phyloP scores from a whole-genome alignment of 495 filamentous ascomycete species.

The Talaromyces borbonicus region DNA sequence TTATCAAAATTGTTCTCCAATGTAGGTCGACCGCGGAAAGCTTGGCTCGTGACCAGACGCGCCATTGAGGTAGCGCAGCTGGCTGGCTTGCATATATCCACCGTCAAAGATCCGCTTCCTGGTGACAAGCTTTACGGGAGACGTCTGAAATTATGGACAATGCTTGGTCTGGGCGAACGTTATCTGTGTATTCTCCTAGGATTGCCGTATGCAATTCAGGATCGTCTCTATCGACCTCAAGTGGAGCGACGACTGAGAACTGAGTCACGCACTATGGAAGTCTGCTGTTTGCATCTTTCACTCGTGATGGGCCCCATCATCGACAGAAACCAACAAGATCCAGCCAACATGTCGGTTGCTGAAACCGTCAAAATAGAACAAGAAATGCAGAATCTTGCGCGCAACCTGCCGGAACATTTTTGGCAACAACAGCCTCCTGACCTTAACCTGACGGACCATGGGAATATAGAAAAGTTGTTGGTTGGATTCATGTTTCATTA shows the following conservation, averaged over 20 bases:
- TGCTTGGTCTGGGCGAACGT: constrained; percentile 33
- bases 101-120: constrained; percentile 11
- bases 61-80: constrained; percentile 40
- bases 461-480: constrained; percentile 26
- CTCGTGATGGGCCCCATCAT: constrained; percentile 39
- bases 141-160: constrained; percentile 34
- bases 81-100: constrained; percentile 31
- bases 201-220: constrained; percentile 36
- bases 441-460: constrained; percentile 9
- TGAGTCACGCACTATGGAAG: constrained; percentile 11
- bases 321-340: constrained; percentile 36
- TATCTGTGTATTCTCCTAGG: constrained; percentile 39
- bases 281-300: constrained; percentile 24
- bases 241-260: constrained; percentile 14
- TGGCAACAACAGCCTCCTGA: constrained; percentile 13
- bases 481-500: constrained; percentile 39
- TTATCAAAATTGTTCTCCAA: constrained; percentile 37
- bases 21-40: constrained; percentile 40
- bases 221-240: constrained; percentile 23
- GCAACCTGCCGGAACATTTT: constrained; percentile 26
- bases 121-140: constrained; percentile 17
- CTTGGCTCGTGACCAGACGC: constrained; percentile 39
- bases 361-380: constrained; percentile 37
- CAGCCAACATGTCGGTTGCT: constrained; percentile 24
- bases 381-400: constrained; percentile 32